Evolutionary conservation across 805 yeast genomes (phyloP).

Genomic region (Metschnikowia gruessii): DNA sequence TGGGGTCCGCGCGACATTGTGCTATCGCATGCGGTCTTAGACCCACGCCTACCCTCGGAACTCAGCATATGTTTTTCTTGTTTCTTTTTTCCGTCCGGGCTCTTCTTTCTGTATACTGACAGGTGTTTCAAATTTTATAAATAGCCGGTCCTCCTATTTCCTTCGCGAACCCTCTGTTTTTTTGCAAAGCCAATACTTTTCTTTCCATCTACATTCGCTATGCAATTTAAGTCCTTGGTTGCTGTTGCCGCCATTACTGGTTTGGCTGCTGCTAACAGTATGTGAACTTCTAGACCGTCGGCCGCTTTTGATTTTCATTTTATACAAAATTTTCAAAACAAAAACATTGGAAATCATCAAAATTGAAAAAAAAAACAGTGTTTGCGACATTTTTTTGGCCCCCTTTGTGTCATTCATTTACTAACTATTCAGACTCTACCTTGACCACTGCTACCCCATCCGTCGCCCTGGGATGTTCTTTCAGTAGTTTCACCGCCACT

Average conservation of each 20-base stretch:
- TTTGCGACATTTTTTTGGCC: no score
- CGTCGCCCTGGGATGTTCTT: constrained; percentile 63
- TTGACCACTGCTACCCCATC: constrained; percentile 54
- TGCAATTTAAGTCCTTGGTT: constrained; percentile 57
- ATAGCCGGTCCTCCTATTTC: constrained; percentile 6
- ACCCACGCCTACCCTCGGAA: constrained; percentile 16
- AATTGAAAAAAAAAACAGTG: not conserved
- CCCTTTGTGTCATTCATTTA: not conserved
- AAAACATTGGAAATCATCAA: not conserved
- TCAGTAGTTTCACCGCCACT: constrained; percentile 66
- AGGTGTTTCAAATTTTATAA: constrained; percentile 4
- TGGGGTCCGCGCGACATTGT: constrained; percentile 1
- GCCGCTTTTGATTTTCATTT: no score
- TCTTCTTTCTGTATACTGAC: constrained; percentile 2
- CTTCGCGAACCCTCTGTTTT: constrained; percentile 1
- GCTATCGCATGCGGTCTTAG: constrained; percentile 3
- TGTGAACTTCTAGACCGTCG: no score
- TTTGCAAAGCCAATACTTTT: constrained; percentile 3
- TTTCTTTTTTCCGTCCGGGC: constrained; percentile 1
- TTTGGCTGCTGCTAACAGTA: constrained; percentile 39
- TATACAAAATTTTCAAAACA: no score
- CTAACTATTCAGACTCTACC: constrained; percentile 36
- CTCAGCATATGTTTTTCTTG: not conserved
- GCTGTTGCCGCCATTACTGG: constrained; percentile 50
- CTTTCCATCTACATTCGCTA: constrained; percentile 22